A percentile compares a stretch with the other conserved stretches of the same genome.
These are phyloP conservation scores for Phytopythium litorale DNA, from an alignment of 352 stramenopile species.

Conservation along the genomic window DNA sequence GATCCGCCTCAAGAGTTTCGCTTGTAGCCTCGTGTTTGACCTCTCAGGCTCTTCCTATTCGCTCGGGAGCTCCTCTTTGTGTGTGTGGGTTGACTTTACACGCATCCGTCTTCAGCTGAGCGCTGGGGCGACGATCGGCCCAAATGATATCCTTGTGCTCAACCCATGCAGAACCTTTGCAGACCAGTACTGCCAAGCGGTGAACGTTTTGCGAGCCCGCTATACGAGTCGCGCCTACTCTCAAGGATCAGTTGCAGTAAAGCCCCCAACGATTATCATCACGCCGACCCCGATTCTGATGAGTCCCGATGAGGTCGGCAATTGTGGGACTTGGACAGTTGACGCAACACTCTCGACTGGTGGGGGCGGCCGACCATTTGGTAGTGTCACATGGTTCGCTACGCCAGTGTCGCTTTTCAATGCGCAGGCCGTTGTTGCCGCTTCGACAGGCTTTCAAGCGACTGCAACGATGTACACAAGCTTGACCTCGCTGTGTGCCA, in stretches of 20 bases:
- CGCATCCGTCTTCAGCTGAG: conserved; percentile 49
- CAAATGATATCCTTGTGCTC: conserved; percentile 37
- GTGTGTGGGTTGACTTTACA: conserved; percentile 53
- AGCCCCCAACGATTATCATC: conserved; percentile 25
- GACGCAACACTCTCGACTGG: conserved; percentile 59
- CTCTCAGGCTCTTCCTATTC: conserved; percentile 25
- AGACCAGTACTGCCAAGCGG: conserved; percentile 44
- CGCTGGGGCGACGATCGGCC: conserved; percentile 32
- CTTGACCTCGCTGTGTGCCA: conserved; percentile 28
- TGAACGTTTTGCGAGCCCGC: conserved; percentile 37
- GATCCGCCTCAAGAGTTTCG: conserved; percentile 38
- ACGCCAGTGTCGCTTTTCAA: conserved; percentile 25
- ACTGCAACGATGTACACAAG: neutral
- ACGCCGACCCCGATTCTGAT: conserved; percentile 40
- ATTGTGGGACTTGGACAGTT: conserved; percentile 45
- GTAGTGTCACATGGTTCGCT: conserved; percentile 34
- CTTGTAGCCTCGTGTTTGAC: conserved; percentile 45
- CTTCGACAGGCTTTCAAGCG: neutral
- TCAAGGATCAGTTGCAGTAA: conserved; percentile 37
- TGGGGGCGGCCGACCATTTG: conserved; percentile 42
- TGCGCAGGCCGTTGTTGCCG: neutral
- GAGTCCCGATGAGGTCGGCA: conserved; percentile 48
- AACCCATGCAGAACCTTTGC: conserved; percentile 47
- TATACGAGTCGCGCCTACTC: conserved; percentile 54
- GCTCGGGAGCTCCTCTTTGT: conserved; percentile 32